Conservation (phyloP, 2,329 filamentous ascomycete species). For the Onygena corvina region DNA sequence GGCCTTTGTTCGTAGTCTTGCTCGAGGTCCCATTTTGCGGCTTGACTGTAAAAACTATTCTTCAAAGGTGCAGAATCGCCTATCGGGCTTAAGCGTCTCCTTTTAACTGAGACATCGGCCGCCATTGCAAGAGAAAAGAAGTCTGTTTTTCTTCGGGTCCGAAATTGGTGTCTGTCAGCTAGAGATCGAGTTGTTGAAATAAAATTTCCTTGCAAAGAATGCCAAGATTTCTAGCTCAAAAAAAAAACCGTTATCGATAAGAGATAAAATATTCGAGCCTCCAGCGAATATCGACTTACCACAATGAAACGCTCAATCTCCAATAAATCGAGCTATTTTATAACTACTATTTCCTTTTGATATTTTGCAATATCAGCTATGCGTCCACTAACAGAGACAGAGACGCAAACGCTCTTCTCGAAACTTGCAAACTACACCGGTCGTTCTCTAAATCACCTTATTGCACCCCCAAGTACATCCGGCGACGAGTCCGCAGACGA, state of each 20-base stretch:
- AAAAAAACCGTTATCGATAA: slow-evolving; percentile 5
- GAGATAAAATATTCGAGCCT: neutral
- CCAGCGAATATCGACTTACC: neutral
- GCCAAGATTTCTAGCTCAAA: slow-evolving; percentile 21
- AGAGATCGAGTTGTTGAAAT: neutral
- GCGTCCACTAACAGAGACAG: slow-evolving; percentile 62
- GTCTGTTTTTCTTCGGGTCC: neutral
- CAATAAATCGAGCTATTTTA: too few relatives aligned
- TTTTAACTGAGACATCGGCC: slow-evolving; percentile 37
- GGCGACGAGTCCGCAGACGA: slow-evolving; percentile 53
- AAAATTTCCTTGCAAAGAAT: slow-evolving; percentile 7
- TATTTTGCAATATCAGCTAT: slow-evolving; percentile 42
- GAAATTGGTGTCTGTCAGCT: neutral
- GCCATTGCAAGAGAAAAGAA: slow-evolving; percentile 27
- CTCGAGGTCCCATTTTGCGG: slow-evolving; percentile 78
- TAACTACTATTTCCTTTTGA: too few relatives aligned
- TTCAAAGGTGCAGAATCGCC: slow-evolving; percentile 22
- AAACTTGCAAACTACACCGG: slow-evolving; percentile 94
- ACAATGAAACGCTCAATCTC: neutral
- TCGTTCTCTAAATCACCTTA: slow-evolving; percentile 71
- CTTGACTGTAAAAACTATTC: slow-evolving; percentile 56
- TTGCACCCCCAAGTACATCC: slow-evolving; percentile 56
- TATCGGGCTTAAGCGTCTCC: slow-evolving; percentile 40
- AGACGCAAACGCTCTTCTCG: slow-evolving; percentile 62
- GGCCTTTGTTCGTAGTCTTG: slow-evolving; percentile 76